Evolutionary conservation across 2,329 filamentous ascomycete species (phyloP).

Genomic region (Sporothrix pseudoabietina): DNA sequence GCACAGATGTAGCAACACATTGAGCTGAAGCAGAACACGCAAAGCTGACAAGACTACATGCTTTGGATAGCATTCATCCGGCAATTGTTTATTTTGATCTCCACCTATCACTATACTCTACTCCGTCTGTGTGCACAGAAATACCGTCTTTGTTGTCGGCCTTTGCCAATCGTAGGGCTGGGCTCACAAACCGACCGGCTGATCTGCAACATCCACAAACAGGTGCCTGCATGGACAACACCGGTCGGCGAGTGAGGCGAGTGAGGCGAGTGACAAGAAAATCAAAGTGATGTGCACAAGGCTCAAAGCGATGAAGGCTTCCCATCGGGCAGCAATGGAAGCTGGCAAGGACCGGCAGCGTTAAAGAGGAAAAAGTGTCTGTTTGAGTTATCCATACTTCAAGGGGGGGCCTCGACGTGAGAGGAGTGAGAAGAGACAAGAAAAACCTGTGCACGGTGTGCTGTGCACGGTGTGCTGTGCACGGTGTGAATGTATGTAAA

Average conservation of each 20-base stretch:
- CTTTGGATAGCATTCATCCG: neutral
- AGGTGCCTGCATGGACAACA: conserved; percentile 14
- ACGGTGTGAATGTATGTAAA: neutral
- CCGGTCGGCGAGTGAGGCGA: neutral
- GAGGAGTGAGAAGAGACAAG: neutral
- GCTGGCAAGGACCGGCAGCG: neutral
- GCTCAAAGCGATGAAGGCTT: neutral
- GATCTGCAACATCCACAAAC: conserved; percentile 18
- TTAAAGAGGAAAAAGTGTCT: neutral
- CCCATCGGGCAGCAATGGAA: neutral
- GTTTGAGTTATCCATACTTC: neutral
- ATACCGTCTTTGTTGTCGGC: neutral
- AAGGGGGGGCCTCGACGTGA: neutral
- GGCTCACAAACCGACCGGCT: neutral
- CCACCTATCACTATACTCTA: neutral
- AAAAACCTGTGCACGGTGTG: neutral
- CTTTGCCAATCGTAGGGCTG: conserved; percentile 18
- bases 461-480: too few relatives aligned
- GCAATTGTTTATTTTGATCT: neutral
- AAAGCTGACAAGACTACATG: neutral
- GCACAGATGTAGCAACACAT: neutral
- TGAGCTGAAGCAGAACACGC: neutral
- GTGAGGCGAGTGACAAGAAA: neutral
- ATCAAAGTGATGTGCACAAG: neutral
- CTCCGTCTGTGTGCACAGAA: neutral